Percentiles rank a stretch among this genome's conserved stretches.
These are phyloP conservation scores for Metrosideros polymorpha DNA, from an alignment of 441 rosid species.

Conservation along the genomic window DNA sequence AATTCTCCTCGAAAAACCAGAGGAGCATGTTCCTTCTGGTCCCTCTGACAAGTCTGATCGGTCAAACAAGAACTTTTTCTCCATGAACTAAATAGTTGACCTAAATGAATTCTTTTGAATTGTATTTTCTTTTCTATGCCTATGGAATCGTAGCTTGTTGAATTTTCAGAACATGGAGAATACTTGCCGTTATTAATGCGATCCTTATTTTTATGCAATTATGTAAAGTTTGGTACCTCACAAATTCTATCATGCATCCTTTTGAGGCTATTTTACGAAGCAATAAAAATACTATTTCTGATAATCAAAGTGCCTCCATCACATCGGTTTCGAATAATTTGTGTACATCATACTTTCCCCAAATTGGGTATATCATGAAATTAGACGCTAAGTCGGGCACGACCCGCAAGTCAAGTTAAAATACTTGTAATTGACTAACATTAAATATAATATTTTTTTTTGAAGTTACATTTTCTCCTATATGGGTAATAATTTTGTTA, in stretches of 20 bases:
- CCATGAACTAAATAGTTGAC: background rate
- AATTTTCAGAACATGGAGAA: too few species aligned
- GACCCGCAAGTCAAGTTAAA: background rate
- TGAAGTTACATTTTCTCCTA: background rate
- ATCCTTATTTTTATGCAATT: background rate
- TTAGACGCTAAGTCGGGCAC: too few species aligned
- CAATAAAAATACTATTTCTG: background rate
- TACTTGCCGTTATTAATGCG: background rate
- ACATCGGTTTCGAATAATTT: background rate
- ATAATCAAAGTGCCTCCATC: background rate
- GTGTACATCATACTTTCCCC: background rate
- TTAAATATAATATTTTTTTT: too few species aligned
- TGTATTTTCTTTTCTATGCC: background rate
- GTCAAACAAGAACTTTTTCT: background rate
- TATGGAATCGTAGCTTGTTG: background rate
- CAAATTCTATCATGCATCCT: background rate
- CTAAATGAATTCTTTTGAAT: background rate
- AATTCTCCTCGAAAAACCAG: background rate
- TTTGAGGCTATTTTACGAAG: background rate
- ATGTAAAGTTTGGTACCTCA: background rate
- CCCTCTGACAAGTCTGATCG: background rate
- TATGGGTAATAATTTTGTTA: background rate
- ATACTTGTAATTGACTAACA: accelerated
- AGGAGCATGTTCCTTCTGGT: background rate
- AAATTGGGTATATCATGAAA: background rate